These are phyloP conservation scores for Biscutella auriculata DNA, from an alignment of 441 rosid genomes.

Conservation along the genomic window DNA sequence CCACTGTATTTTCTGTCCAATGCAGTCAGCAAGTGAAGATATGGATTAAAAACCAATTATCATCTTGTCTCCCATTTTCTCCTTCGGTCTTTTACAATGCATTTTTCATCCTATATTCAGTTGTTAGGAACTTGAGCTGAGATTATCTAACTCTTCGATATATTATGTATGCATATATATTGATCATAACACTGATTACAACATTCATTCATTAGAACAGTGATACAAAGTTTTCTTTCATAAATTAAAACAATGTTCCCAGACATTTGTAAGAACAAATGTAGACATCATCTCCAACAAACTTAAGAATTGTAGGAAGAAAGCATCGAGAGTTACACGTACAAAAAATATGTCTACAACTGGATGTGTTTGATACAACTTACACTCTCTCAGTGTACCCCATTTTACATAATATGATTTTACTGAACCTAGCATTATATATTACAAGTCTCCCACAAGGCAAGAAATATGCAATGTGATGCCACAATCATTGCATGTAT, in stretches of 20 bases:
- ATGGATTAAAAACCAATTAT: too few species aligned
- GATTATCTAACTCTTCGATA: neutral
- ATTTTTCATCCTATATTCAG: neutral
- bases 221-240: neutral
- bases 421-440: neutral
- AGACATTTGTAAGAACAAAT: neutral
- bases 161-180: neutral
- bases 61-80: too few species aligned
- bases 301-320: neutral
- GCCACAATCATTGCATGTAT: neutral
- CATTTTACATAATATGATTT: too few species aligned
- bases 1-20: conserved; percentile 46
- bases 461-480: neutral
- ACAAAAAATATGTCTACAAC: neutral
- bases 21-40: too few species aligned
- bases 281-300: neutral
- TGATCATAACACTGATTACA: neutral
- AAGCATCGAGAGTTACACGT: neutral
- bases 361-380: neutral
- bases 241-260: too few species aligned
- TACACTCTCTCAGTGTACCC: too few species aligned
- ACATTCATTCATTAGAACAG: neutral
- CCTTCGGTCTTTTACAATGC: neutral
- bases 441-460: neutral
- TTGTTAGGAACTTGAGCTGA: neutral